phyloP scores from a whole-genome alignment of 805 yeast species.

The Hanseniaspora pseudoguilliermondii region DNA sequence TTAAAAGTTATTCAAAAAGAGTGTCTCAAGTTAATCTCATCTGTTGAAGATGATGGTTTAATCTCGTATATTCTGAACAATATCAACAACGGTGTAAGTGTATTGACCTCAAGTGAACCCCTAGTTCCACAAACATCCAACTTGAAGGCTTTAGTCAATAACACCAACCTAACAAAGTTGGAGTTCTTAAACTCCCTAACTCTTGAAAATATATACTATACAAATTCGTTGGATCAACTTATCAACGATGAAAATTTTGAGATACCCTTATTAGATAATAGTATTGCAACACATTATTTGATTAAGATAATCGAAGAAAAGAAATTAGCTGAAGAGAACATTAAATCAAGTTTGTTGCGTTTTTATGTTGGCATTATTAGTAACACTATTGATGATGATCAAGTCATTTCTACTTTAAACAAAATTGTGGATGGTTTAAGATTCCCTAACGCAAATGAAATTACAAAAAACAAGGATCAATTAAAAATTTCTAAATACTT shows the following conservation, averaged over 20 bases:
- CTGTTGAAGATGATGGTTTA: not conserved
- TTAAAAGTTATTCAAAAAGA: conserved; percentile 6
- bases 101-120: not conserved
- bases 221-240: not conserved
- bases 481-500: conserved; percentile 17
- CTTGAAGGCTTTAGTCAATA: not conserved
- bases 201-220: conserved; percentile 5
- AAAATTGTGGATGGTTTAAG: conserved; percentile 20
- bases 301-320: not conserved
- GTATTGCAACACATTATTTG: not conserved
- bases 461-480: conserved; percentile 24
- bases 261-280: not conserved
- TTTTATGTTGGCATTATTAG: not conserved
- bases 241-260: not conserved
- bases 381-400: conserved; percentile 15
- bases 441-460: conserved; percentile 37
- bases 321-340: not conserved
- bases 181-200: not conserved
- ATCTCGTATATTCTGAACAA: not conserved
- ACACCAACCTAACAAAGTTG: not conserved
- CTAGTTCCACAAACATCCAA: not conserved
- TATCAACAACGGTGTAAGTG: not conserved
- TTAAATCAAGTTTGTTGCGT: not conserved
- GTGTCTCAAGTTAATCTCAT: not conserved
- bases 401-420: conserved; percentile 16